Percentiles rank a stretch among this genome's conserved stretches.
These are phyloP conservation scores for Liriodendron chinense DNA, from an alignment of 164 flowering plant species.

Conservation along the genomic window DNA sequence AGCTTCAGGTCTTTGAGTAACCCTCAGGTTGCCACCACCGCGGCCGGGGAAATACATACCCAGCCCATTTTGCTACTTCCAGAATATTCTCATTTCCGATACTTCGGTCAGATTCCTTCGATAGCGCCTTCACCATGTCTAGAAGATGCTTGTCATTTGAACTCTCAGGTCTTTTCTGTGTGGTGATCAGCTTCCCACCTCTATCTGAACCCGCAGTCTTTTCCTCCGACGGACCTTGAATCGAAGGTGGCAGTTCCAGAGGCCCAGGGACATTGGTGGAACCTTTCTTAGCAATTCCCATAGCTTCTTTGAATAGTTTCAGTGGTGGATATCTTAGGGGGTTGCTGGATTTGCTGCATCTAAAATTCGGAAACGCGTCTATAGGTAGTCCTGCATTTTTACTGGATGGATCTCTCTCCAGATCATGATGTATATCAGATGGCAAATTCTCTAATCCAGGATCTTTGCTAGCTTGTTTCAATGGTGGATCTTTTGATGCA, in stretches of 20 bases:
- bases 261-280: neutral
- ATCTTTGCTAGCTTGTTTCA: neutral
- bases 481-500: neutral
- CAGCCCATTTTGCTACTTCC: neutral
- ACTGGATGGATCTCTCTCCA: neutral
- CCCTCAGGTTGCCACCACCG: slow-evolving; percentile 2
- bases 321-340: neutral
- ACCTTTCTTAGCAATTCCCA: neutral
- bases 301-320: neutral
- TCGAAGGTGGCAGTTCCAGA: neutral
- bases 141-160: neutral
- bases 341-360: neutral
- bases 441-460: neutral
- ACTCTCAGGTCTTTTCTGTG: neutral
- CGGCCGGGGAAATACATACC: neutral
- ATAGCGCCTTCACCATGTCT: neutral
- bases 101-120: neutral
- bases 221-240: neutral
- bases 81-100: neutral
- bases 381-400: neutral
- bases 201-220: neutral
- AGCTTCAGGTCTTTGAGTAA: neutral
- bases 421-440: neutral
- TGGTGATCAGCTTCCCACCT: neutral
- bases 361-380: neutral